Evolutionary conservation across 306 rosid genomes (phyloP), one percentile per base, ranked within the genome.

Genomic region (Pterocarpus macrocarpus): DNA sequence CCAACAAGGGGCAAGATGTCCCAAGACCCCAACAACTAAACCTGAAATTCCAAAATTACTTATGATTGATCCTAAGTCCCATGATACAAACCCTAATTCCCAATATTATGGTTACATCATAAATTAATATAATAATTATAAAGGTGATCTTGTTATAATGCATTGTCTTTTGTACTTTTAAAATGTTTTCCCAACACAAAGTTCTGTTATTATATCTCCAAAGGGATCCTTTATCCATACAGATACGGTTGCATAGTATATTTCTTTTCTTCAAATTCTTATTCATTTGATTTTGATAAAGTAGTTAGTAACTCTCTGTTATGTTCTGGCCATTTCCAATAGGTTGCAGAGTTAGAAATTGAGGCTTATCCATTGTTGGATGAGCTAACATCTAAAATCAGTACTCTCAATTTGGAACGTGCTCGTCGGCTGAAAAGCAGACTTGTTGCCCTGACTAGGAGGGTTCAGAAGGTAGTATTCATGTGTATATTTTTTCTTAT

Each of bases 361-460:
- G 99, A 93, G 81, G 99, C 99, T 58, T 95, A 95, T 82, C 99
- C 98, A 0, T 84, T 95, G 81, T 89, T 95, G 55, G 99, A 95
- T 81, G 98, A 92, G 86, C 89, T 95, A 67, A 95, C 99, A 11
- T 92, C 99, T 39, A 95, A 95, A 89, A 95, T 95, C 87, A 95
- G 99, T 88, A 95, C 99, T 63, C 77, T 95, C 76, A 93, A 95
- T 91, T 89, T 95, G 93, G 99, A 95, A 83, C 99, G 99, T 14
- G 99, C 85, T n/a, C 97, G 99, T 62, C 93, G 99, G 47, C 84
- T 95, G 89, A 95, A 95, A 86, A 95, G 99, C 76, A 93, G 98
- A 90, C 99, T 95, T 66, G 92, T 95, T 43, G 99, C 98, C 68
- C 76, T 95, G 88, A 95, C 99, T 64, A 90, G 99, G 67, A 93